Conservation (phyloP, 1,284 basidiomycete genomes). For the Trichosporon coremiiforme region DNA sequence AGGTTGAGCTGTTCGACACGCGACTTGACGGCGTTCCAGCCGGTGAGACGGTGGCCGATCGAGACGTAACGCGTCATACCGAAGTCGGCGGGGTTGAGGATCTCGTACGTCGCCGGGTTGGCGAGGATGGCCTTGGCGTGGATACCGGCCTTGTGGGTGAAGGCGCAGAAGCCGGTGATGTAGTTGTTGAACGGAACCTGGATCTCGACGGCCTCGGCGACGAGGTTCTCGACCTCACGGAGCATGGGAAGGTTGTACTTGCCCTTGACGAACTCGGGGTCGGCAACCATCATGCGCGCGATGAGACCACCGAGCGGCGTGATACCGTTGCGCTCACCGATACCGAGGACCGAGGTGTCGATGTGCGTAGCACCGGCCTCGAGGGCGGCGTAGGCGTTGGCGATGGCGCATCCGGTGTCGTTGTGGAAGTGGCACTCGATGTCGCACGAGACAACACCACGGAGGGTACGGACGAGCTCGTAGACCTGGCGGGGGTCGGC, state of each 20-base stretch:
- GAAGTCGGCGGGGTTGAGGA: constrained; percentile 91
- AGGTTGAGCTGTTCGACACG: constrained; percentile 96
- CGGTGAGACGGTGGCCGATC: constrained; percentile 94
- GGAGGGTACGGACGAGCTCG: constrained; percentile 92
- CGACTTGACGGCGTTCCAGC: constrained; percentile 99
- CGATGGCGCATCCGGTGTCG: constrained; percentile 91
- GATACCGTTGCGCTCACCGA: constrained; percentile 98
- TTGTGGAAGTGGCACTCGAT: constrained; percentile 99
- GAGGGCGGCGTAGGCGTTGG: constrained; percentile 97
- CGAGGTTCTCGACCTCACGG: constrained; percentile 97
- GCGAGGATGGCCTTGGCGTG: constrained; percentile 99
- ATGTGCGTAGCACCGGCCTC: constrained; percentile 99
- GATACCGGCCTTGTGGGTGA: constrained; percentile 99
- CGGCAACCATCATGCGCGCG: constrained; percentile 85
- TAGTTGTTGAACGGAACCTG: constrained; percentile 83
- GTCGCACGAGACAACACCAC: constrained; percentile 93
- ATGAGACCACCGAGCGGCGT: constrained; percentile 96
- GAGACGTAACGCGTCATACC: constrained; percentile 97
- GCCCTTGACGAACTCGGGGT: constrained; percentile 98
- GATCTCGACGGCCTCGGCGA: constrained; percentile 98
- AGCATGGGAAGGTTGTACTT: constrained; percentile 99
- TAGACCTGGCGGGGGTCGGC: constrained; percentile 99
- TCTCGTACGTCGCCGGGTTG: constrained; percentile 93
- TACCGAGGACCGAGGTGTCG: constrained; percentile 91
- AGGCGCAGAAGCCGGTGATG: constrained; percentile 91